Percentiles rank a stretch among this genome's conserved stretches.
Evolutionary conservation across 139 green algal species (phyloP).

Genomic region (Closterium sp.): DNA sequence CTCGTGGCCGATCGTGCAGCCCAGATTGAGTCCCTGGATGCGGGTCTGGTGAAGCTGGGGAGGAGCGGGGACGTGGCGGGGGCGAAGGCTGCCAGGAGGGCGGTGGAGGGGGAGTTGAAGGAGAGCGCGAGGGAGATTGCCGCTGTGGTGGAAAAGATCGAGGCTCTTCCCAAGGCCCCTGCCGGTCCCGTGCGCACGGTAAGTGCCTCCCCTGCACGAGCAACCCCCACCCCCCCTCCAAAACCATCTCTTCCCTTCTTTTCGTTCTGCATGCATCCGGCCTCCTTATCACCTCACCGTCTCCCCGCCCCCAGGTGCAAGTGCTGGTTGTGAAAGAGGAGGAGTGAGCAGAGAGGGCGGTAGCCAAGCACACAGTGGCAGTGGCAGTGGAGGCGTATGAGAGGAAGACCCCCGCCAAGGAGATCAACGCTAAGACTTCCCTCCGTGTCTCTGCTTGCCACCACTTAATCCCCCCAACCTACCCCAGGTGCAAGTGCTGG

Average conservation of each 20-base stretch:
- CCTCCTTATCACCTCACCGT: neutral
- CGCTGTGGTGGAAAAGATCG: slow-evolving; percentile 9
- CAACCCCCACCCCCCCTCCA: no score
- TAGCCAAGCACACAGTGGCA: slow-evolving; percentile 16
- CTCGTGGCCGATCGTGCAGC: slow-evolving; percentile 6
- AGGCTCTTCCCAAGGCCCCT: neutral
- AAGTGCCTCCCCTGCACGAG: neutral
- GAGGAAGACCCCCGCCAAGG: slow-evolving; percentile 22
- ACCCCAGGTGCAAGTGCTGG: slow-evolving; percentile 22
- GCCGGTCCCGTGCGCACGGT: slow-evolving; percentile 8
- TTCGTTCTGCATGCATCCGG: no score
- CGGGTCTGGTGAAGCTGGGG: slow-evolving; percentile 10
- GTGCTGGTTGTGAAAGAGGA: slow-evolving; percentile 39
- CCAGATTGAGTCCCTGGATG: slow-evolving; percentile 14
- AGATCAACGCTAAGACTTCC: slow-evolving; percentile 10
- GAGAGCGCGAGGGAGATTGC: slow-evolving; percentile 29
- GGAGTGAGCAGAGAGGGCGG: neutral
- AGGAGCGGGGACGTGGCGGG: slow-evolving; percentile 27
- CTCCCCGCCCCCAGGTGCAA: slow-evolving; percentile 8
- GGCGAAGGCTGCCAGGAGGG: slow-evolving; percentile 16
- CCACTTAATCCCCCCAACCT: neutral
- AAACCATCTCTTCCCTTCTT: neutral
- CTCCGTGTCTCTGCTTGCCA: neutral
- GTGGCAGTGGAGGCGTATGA: slow-evolving; percentile 28
- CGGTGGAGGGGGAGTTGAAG: slow-evolving; percentile 29